Base-by-base conservation (phyloP, 2,329 filamentous ascomycete species). In the Xylariomycetidae sp. region DNA sequence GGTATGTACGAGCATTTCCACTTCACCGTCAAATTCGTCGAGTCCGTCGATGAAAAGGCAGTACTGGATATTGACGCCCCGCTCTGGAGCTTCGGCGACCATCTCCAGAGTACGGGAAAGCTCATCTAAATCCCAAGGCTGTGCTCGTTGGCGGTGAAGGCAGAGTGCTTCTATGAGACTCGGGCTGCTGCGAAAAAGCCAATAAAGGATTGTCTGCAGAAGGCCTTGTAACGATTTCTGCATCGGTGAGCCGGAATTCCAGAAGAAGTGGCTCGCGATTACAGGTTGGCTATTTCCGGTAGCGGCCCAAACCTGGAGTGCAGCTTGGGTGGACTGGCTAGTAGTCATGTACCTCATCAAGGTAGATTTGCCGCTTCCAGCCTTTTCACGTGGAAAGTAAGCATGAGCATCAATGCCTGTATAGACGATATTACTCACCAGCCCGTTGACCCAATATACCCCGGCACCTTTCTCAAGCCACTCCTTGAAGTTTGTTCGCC, bases 31-130 rank as follows among this genome's bases (percentile, higher is more conserved):
- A 24, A 32, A 32, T 22, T 32, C 29, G 14, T 32, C 29, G 6
- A 32, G 29, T n/a, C 29, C 29, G 29, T 32, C 18, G 29, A 32
- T 32, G 13, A 32, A 32, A 10, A 32, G 13, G 15, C 29, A 32
- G 9, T 32, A 10, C 29, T 23, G 23, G 13, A 24, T 19, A 15
- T 32, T 9, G 13, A 32, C 10, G 18, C 23, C 23, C 18, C 29
- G 19, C n/a, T n/a, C n/a, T n/a, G n/a, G n/a, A n/a, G n/a, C n/a
- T n/a, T n/a, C n/a, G n/a, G n/a, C n/a, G n/a, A n/a, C n/a, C n/a
- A n/a, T n/a, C 14, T 15, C 6, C 4, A 32, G 20, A 15, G 29
- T 24, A 5, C 19, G 12, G 10, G 20, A 19, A 23, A 14, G 19
- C 20, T 32, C 29, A 19, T 32, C 29, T 22, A 19, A 32, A 10